Base-by-base conservation (phyloP, 305 asterid species). In the Ajuga reptans region DNA sequence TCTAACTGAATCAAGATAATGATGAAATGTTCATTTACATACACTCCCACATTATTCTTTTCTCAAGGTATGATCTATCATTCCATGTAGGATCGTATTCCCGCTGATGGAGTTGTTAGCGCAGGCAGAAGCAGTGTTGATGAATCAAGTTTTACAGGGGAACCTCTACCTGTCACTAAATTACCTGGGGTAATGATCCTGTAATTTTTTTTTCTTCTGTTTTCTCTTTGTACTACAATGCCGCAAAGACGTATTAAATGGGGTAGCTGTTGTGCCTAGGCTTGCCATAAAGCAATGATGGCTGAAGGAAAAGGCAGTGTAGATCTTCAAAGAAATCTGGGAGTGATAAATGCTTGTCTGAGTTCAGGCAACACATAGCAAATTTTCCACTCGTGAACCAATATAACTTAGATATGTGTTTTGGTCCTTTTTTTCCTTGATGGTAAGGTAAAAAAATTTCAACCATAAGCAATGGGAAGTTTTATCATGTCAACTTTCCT, bases 81-180 rank as follows among this genome's bases (percentile, higher is more conserved):
- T 21, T 61, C 68, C 66, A 71, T 76, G 73, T 76, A 93, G 99
- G 99, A 93, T 72, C 92, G 99, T 64, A 85, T 93, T 75, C 97
- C 97, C 16, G 99, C 99, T 72, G 99, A 91, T 85, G 99, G 99
- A 67, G 80, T 91, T 18, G 96, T 93, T 64, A 81, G 67, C 69
- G 81, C 83, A 33, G 99, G 99, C 77, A 85, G 97, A 86, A 93
- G 96, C 87, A 86, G 91, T 66, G 96, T 91, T 59, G 99, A 93
- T 6, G 99, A 93, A 84, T 93, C 99, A 72, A 93, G 96, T 79
- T 89, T 93, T 79, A 89, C 97, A 4, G 99, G 99, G 80, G 99
- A 93, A 78, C 96, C 97, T 56, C 79, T 93, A 49, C 99, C 99
- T 14, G 95, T 91, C 69, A 83, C 96, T 39, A 93, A 93, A 77